Percentiles rank a stretch among this genome's conserved stretches.
Evolutionary conservation across 2,329 filamentous ascomycete genomes (phyloP).

Genomic region (Pyrenophora tritici-repentis): DNA sequence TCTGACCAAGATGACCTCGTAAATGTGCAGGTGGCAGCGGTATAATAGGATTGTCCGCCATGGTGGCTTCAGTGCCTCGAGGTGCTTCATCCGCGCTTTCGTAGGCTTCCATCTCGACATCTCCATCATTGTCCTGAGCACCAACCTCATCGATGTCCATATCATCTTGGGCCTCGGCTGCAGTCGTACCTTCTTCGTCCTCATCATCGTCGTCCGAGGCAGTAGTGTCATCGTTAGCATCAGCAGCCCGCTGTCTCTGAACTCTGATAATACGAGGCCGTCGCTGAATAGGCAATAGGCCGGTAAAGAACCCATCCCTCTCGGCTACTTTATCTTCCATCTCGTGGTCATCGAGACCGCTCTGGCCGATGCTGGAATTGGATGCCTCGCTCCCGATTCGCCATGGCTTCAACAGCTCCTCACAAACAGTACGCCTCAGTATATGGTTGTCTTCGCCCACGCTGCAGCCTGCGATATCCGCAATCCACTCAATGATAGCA

Average conservation of each 20-base stretch:
- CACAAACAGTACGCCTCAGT: conserved; percentile 80
- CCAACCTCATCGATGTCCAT: conserved; percentile 55
- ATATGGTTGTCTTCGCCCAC: conserved; percentile 81
- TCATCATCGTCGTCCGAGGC: conserved; percentile 52
- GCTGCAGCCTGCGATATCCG: conserved; percentile 87
- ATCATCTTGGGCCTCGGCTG: conserved; percentile 48
- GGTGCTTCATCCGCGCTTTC: conserved; percentile 65
- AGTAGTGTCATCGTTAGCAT: conserved; percentile 53
- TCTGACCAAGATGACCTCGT: conserved; percentile 60
- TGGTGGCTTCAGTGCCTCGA: conserved; percentile 76
- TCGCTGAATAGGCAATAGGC: conserved; percentile 33
- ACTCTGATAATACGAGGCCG: conserved; percentile 34
- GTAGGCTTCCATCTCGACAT: conserved; percentile 56
- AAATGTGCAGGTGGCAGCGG: conserved; percentile 30
- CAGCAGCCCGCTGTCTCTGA: conserved; percentile 34
- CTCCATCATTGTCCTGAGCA: conserved; percentile 53
- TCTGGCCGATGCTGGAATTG: conserved; percentile 76
- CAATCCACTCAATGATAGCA: conserved; percentile 95
- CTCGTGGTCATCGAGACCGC: conserved; percentile 82
- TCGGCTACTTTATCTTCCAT: conserved; percentile 59
- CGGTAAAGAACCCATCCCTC: conserved; percentile 36
- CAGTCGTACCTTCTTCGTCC: conserved; percentile 54
- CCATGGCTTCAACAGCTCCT: conserved; percentile 90
- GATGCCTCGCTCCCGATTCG: conserved; percentile 80
- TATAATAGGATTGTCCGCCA: conserved; percentile 73